Evolutionary conservation across 306 rosid genomes (phyloP).

Genomic region (Elaeagnus macrophylla): DNA sequence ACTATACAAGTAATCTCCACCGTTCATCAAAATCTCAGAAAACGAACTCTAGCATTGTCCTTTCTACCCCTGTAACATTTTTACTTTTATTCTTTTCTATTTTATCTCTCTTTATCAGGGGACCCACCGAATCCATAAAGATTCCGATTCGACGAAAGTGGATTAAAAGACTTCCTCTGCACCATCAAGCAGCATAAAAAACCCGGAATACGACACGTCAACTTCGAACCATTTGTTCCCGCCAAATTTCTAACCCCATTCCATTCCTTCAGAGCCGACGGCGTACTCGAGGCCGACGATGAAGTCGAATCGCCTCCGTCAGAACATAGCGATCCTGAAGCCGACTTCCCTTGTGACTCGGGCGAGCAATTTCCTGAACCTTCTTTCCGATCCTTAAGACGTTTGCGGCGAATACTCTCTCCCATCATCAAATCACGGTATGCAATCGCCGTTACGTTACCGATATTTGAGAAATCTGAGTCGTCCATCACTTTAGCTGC

Average conservation of each 20-base stretch:
- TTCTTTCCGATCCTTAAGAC: slow-evolving; percentile 9
- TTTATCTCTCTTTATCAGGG: slow-evolving; percentile 15
- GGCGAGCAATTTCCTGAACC: slow-evolving; percentile 24
- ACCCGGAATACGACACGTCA: slow-evolving; percentile 27
- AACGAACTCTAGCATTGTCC: neutral
- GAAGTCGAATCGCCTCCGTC: slow-evolving; percentile 43
- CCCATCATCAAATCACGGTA: slow-evolving; percentile 75
- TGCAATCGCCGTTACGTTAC: slow-evolving; percentile 46
- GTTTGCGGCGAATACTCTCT: slow-evolving; percentile 21
- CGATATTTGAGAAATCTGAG: slow-evolving; percentile 37
- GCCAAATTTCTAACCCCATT: slow-evolving; percentile 48
- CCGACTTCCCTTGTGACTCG: slow-evolving; percentile 31
- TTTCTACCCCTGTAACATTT: neutral
- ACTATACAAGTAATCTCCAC: slow-evolving; percentile 3
- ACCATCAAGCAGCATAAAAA: slow-evolving; percentile 60
- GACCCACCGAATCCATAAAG: slow-evolving; percentile 5
- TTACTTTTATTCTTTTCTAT: neutral
- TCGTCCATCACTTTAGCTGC: slow-evolving; percentile 42
- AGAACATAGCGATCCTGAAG: slow-evolving; percentile 27
- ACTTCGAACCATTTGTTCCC: slow-evolving; percentile 35
- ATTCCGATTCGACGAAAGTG: slow-evolving; percentile 16
- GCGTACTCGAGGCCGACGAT: slow-evolving; percentile 33
- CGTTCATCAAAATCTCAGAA: neutral
- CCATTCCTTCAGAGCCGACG: slow-evolving; percentile 50
- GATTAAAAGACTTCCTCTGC: slow-evolving; percentile 17